Base-by-base conservation (phyloP, 1,284 basidiomycete species). In the Cerrena zonata region DNA sequence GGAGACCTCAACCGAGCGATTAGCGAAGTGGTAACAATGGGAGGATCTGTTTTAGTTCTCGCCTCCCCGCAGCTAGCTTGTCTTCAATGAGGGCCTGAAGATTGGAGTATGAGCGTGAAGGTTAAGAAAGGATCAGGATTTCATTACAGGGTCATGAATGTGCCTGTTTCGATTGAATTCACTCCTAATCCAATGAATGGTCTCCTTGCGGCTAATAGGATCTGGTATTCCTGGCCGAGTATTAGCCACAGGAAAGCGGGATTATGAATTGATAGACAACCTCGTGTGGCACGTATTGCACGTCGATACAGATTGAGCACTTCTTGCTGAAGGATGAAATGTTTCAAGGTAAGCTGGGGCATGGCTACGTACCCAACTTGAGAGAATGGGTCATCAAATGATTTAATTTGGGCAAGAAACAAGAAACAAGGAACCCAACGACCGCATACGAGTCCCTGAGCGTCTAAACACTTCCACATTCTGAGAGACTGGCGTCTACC, bases 271-370 rank as follows among this genome's bases (percentile, higher is more conserved):
- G 41, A 19, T 41, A 18, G 25, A 57, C 64, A 54, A 88, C 87
- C 73, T 74, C 77, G 75, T 22, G 86, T 81, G 22, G 84, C 79
- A 51, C 86, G 80, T 57, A 88, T 73, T 22, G 79, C 77, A 52
- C 73, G 65, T 50, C 86, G 77, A 65, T 89, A 89, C 36, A 89
- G 68, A 55, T 71, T 65, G 39, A 89, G 62, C 19, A 76, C 80
- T 59, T 77, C 69, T 53, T 81, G 77, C 53, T 76, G 75, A 51
- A 89, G 75, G 61, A 90, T 76, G 61, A 89, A 90, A 65, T 89
- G 86, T 66, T 77, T 86, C 63, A 89, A 76, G 38, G 82, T 65
- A 11, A 60, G 53, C 15, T 58, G 54, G 4, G 52, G 55, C 65
- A 64, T 65, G 36, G 36, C 47, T 15, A 34, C 15, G 30, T 34